Percentiles rank a stretch among this genome's conserved stretches.
phyloP scores from a whole-genome alignment of 2,329 filamentous ascomycete genomes.

The Drechslerella coelobrocha region DNA sequence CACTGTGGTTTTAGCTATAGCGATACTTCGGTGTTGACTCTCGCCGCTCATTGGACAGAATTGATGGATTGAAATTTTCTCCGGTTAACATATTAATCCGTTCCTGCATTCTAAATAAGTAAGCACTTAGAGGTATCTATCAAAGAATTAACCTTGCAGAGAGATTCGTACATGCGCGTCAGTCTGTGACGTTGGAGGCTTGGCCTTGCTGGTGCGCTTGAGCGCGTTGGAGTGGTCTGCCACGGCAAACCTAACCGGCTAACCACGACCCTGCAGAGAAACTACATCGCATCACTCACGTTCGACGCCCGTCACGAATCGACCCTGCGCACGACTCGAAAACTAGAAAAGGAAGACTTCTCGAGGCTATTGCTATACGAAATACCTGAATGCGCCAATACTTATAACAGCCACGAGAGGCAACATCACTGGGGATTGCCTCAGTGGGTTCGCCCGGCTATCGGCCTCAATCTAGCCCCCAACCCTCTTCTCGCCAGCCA shows the following conservation, averaged over 20 bases:
- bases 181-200: neutral
- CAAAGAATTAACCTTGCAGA: neutral
- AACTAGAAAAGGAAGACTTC: neutral
- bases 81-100: too few relatives aligned
- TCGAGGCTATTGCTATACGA: neutral
- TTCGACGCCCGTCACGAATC: neutral
- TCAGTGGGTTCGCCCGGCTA: constrained; percentile 49
- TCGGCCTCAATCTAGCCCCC: neutral
- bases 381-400: constrained; percentile 15
- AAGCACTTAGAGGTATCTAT: too few relatives aligned
- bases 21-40: constrained; percentile 22
- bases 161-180: neutral
- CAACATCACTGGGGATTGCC: constrained; percentile 44
- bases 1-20: constrained; percentile 26
- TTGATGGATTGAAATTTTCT: neutral
- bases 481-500: neutral
- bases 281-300: neutral
- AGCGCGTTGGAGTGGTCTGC: too few relatives aligned
- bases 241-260: too few relatives aligned
- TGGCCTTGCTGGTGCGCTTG: neutral
- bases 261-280: neutral
- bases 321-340: neutral
- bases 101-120: neutral
- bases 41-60: constrained; percentile 37
- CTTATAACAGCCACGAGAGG: constrained; percentile 29